Percentiles rank a stretch among this genome's conserved stretches.
phyloP scores from a whole-genome alignment of 78 protist genomes.

The Dictyostelium citrinum region DNA sequence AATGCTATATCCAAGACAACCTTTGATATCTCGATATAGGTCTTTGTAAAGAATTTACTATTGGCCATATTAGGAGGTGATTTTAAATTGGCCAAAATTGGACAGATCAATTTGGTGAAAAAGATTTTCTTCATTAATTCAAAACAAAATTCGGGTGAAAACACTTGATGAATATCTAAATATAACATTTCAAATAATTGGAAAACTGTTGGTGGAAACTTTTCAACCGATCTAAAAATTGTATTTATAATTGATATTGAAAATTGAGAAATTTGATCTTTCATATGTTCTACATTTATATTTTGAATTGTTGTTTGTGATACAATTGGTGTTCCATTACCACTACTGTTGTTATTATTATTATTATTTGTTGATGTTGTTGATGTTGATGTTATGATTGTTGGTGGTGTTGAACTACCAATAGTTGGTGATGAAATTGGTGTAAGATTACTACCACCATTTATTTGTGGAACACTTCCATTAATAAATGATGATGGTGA shows the following conservation, averaged over 20 bases:
- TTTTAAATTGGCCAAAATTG: slow-evolving; percentile 15
- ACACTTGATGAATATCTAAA: background rate
- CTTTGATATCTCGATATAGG: slow-evolving; percentile 23
- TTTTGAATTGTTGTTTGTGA: background rate
- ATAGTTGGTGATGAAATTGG: background rate
- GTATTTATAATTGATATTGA: slow-evolving; percentile 28
- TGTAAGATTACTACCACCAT: background rate
- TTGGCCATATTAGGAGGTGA: background rate
- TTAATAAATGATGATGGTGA: background rate
- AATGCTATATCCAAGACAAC: slow-evolving; percentile 8
- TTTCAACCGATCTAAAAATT: slow-evolving; percentile 36
- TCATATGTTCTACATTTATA: background rate
- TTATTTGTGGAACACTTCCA: slow-evolving; percentile 7
- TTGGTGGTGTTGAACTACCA: background rate
- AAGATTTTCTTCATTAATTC: slow-evolving; percentile 41
- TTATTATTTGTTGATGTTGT: background rate
- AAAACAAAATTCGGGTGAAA: background rate
- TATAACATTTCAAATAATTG: slow-evolving; percentile 13
- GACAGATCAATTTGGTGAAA: slow-evolving; percentile 32
- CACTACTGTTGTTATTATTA: background rate
- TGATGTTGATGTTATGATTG: background rate
- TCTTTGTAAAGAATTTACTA: background rate
- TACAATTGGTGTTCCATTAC: background rate
- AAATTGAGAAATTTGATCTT: background rate
- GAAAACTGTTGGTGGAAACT: slow-evolving; percentile 19